These are phyloP conservation scores for Sugiyamaella xylanicola DNA, from an alignment of 1,139 yeast species.

Conservation along the genomic window DNA sequence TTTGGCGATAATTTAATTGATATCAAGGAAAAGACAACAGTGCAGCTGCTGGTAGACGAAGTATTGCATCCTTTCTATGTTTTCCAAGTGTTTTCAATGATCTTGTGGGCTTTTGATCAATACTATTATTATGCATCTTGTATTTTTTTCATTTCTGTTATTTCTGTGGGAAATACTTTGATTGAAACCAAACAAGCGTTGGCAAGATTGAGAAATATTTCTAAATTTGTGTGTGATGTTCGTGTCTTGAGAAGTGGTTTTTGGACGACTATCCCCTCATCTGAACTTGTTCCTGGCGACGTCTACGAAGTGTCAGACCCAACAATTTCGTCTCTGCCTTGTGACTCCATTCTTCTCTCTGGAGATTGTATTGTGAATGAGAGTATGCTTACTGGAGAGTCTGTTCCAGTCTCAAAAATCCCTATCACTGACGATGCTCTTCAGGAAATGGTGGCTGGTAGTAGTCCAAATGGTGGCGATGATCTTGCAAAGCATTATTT, in stretches of 20 bases:
- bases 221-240: constrained; percentile 73
- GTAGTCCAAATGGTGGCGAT: constrained; percentile 59
- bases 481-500: constrained; percentile 70
- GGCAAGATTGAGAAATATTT: constrained; percentile 69
- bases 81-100: constrained; percentile 87
- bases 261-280: constrained; percentile 81
- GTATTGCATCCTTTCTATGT: constrained; percentile 92
- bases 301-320: constrained; percentile 91
- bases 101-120: constrained; percentile 89
- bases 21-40: constrained; percentile 69
- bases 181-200: constrained; percentile 81
- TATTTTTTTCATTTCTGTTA: constrained; percentile 79
- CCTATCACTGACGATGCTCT: constrained; percentile 68
- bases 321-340: constrained; percentile 68
- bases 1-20: constrained; percentile 79
- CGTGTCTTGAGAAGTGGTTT: constrained; percentile 91
- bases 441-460: constrained; percentile 48
- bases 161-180: constrained; percentile 77
- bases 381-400: constrained; percentile 96
- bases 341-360: constrained; percentile 81
- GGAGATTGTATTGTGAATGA: constrained; percentile 96
- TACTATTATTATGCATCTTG: constrained; percentile 93
- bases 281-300: constrained; percentile 95
- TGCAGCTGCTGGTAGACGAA: constrained; percentile 75
- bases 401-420: constrained; percentile 88